A percentile compares a stretch with the other conserved stretches of the same genome.
These are phyloP conservation scores for Rhynchosporium agropyri DNA, from an alignment of 2,329 filamentous ascomycete genomes.

Conservation along the genomic window DNA sequence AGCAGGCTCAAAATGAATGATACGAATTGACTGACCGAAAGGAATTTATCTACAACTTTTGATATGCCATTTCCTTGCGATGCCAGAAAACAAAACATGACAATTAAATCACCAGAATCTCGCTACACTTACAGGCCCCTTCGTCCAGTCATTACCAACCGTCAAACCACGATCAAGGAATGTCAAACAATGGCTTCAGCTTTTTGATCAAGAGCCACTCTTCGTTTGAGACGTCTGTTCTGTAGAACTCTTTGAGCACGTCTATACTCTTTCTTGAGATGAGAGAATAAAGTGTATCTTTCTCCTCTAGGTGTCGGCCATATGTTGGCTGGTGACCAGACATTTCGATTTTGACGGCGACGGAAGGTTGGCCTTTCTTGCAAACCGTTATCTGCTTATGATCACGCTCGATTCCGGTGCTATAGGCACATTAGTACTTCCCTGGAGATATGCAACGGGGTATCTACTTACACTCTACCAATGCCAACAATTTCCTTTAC, in stretches of 20 bases:
- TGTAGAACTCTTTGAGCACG: conserved; percentile 93
- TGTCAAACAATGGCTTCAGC: conserved; percentile 92
- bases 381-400: conserved; percentile 92
- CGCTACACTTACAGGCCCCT: conserved; percentile 12
- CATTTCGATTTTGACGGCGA: conserved; percentile 96
- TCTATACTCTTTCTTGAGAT: conserved; percentile 90
- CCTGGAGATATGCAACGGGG: not conserved
- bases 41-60: conserved; percentile 26
- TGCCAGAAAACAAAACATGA: conserved; percentile 7
- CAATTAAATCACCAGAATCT: conserved; percentile 5
- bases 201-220: conserved; percentile 96
- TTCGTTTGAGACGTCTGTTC: conserved; percentile 82
- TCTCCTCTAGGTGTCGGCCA: conserved; percentile 91
- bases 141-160: conserved; percentile 11
- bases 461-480: conserved; percentile 69
- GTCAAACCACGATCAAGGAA: conserved; percentile 46
- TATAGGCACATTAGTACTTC: conserved; percentile 46
- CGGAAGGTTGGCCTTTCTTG: conserved; percentile 96
- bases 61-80: conserved; percentile 16
- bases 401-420: conserved; percentile 94
- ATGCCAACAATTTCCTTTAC: conserved; percentile 81
- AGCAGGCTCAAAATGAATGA: too few relatives aligned
- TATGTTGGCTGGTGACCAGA: conserved; percentile 90
- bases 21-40: not conserved
- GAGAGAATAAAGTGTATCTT: conserved; percentile 82